A percentile compares a stretch with the other conserved stretches of the same genome.
phyloP scores from a whole-genome alignment of 177 flowering plant species.

The Vitis hybrid region DNA sequence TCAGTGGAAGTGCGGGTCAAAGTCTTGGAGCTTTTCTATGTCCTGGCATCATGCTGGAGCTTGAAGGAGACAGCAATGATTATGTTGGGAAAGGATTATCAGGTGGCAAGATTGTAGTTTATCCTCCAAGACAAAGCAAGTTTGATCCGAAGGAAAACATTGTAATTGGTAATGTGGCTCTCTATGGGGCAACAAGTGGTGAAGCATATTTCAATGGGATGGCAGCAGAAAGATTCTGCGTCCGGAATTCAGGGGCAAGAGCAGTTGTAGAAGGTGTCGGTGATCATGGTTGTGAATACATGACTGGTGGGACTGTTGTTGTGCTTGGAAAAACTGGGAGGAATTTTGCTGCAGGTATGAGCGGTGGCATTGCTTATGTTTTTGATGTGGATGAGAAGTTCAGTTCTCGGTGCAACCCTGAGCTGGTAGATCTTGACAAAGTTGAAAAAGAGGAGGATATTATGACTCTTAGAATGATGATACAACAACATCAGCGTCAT shows the following conservation, averaged over 20 bases:
- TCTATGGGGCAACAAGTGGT: conserved; percentile 94
- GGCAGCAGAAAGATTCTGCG: conserved; percentile 99
- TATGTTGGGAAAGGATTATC: conserved; percentile 99
- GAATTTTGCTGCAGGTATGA: conserved; percentile 99
- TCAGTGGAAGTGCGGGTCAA: conserved; percentile 97
- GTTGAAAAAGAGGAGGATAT: conserved; percentile 94
- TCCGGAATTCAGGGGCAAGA: conserved; percentile 93
- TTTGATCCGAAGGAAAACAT: conserved; percentile 98
- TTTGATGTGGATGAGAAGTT: conserved; percentile 80
- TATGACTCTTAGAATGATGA: conserved; percentile 81
- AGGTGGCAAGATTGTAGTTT: conserved; percentile 71
- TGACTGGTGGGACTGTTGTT: conserved; percentile 97
- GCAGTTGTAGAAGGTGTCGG: conserved; percentile 99
- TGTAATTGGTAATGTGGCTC: conserved; percentile 97
- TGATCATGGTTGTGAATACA: conserved; percentile 99
- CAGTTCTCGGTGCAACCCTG: conserved; percentile 71
- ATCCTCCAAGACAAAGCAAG: neutral
- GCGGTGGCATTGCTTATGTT: conserved; percentile 97
- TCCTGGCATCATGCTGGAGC: conserved; percentile 87
- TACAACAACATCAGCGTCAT: conserved; percentile 96
- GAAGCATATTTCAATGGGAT: conserved; percentile 98
- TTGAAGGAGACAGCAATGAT: conserved; percentile 98
- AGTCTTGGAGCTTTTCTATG: conserved; percentile 98
- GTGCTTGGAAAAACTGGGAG: conserved; percentile 97
- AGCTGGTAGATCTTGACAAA: conserved; percentile 95